A percentile compares a stretch with the other conserved stretches of the same genome.
phyloP scores from a whole-genome alignment of 2,329 filamentous ascomycete genomes.

The Mollisia scopiformis region DNA sequence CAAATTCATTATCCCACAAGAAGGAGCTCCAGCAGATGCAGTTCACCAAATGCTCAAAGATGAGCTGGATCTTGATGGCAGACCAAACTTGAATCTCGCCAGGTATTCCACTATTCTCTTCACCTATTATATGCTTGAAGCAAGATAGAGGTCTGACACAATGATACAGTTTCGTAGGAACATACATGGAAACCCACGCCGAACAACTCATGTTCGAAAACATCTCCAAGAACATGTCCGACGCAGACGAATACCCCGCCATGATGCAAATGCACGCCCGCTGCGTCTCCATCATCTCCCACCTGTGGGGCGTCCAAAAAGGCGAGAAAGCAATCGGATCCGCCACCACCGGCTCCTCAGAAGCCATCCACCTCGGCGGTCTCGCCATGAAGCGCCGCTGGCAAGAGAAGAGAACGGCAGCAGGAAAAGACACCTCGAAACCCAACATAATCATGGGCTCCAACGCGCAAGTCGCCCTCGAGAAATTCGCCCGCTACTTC shows the following conservation, averaged over 20 bases:
- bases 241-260: conserved; percentile 67
- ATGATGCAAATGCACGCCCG: conserved; percentile 65
- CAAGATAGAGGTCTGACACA: not conserved
- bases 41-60: conserved; percentile 68
- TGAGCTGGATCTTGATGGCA: conserved; percentile 66
- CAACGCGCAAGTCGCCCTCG: conserved; percentile 72
- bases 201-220: conserved; percentile 69
- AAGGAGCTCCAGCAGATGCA: conserved; percentile 62
- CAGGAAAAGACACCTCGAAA: conserved; percentile 63
- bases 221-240: conserved; percentile 71
- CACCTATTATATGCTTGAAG: not conserved
- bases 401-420: conserved; percentile 63
- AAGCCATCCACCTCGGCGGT: conserved; percentile 72
- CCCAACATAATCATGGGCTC: conserved; percentile 78
- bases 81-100: conserved; percentile 70
- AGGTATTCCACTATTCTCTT: conserved; percentile 38
- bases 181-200: conserved; percentile 71
- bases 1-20: conserved; percentile 60
- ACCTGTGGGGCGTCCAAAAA: conserved; percentile 66
- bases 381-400: conserved; percentile 76
- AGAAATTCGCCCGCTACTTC: conserved; percentile 76
- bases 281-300: conserved; percentile 69
- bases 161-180: conserved; percentile 63
- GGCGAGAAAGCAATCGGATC: conserved; percentile 68
- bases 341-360: conserved; percentile 71